Evolutionary conservation across 2,329 filamentous ascomycete genomes (phyloP).

Genomic region (Exophiala mesophila): DNA sequence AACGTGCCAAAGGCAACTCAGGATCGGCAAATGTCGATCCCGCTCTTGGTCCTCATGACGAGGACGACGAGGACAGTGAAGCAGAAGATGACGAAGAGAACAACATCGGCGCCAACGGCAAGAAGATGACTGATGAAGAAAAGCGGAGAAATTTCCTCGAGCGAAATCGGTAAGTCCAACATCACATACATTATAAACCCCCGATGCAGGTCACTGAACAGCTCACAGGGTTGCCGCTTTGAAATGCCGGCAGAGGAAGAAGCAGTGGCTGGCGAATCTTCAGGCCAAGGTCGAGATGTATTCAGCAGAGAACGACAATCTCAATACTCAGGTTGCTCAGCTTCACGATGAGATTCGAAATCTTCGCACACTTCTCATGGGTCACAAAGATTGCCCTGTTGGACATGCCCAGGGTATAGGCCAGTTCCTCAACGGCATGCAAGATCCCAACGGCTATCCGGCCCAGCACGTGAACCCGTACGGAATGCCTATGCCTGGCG

Average conservation of each 20-base stretch:
- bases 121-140: slow-evolving; percentile 97
- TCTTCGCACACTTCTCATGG: slow-evolving; percentile 83
- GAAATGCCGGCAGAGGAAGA: slow-evolving; percentile 96
- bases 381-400: slow-evolving; percentile 94
- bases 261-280: slow-evolving; percentile 95
- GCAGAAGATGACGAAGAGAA: slow-evolving; percentile 46
- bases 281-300: slow-evolving; percentile 94
- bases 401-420: slow-evolving; percentile 70
- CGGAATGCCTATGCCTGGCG: slow-evolving; percentile 39
- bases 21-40: slow-evolving; percentile 38
- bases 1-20: slow-evolving; percentile 64
- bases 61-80: slow-evolving; percentile 53
- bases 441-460: slow-evolving; percentile 31
- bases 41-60: slow-evolving; percentile 43
- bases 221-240: slow-evolving; percentile 78
- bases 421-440: slow-evolving; percentile 41
- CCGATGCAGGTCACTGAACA: no score
- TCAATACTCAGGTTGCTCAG: slow-evolving; percentile 76
- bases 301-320: slow-evolving; percentile 81
- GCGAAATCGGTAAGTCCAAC: slow-evolving; percentile 73
- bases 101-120: slow-evolving; percentile 36
- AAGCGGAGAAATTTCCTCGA: slow-evolving; percentile 98
- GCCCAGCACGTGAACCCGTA: slow-evolving; percentile 38
- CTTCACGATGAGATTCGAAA: slow-evolving; percentile 91
- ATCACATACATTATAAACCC: no score